These are phyloP conservation scores for Candida michaelii DNA, from an alignment of 805 yeast species.

Conservation along the genomic window DNA sequence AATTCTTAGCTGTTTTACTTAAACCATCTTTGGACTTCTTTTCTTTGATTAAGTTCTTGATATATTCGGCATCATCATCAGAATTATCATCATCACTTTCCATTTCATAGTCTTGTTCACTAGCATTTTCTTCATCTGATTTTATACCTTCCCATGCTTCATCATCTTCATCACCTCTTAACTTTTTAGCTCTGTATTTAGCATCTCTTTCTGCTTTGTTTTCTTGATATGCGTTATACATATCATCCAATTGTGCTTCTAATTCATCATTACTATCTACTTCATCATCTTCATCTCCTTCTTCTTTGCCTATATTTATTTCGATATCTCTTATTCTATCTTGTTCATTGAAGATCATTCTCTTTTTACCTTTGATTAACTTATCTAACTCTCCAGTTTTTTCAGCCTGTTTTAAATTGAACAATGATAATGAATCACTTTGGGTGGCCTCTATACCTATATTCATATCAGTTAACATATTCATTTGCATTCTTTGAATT, in stretches of 20 bases:
- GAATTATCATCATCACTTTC: slow-evolving; percentile 41
- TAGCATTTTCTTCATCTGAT: slow-evolving; percentile 41
- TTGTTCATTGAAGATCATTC: slow-evolving; percentile 57
- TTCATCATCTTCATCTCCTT: slow-evolving; percentile 31
- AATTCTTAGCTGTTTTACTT: slow-evolving; percentile 35
- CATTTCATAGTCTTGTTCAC: slow-evolving; percentile 47
- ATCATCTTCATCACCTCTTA: slow-evolving; percentile 75
- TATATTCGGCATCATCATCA: slow-evolving; percentile 73
- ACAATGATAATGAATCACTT: slow-evolving; percentile 74
- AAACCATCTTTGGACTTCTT: slow-evolving; percentile 33
- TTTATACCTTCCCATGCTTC: slow-evolving; percentile 77
- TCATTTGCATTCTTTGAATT: slow-evolving; percentile 88
- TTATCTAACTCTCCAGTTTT: slow-evolving; percentile 79
- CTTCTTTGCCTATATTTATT: slow-evolving; percentile 54
- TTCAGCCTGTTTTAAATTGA: slow-evolving; percentile 82
- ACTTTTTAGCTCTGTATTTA: slow-evolving; percentile 63
- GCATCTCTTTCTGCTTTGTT: slow-evolving; percentile 68
- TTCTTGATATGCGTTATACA: slow-evolving; percentile 74
- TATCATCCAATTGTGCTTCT: slow-evolving; percentile 78
- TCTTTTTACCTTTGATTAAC: slow-evolving; percentile 72
- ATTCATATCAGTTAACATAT: slow-evolving; percentile 89
- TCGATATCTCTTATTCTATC: slow-evolving; percentile 57
- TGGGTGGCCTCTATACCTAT: slow-evolving; percentile 91
- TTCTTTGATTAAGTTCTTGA: slow-evolving; percentile 55
- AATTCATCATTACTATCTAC: slow-evolving; percentile 62